Base-by-base conservation (phyloP, 1,284 basidiomycete genomes). In the Ganoderma multipileum region DNA sequence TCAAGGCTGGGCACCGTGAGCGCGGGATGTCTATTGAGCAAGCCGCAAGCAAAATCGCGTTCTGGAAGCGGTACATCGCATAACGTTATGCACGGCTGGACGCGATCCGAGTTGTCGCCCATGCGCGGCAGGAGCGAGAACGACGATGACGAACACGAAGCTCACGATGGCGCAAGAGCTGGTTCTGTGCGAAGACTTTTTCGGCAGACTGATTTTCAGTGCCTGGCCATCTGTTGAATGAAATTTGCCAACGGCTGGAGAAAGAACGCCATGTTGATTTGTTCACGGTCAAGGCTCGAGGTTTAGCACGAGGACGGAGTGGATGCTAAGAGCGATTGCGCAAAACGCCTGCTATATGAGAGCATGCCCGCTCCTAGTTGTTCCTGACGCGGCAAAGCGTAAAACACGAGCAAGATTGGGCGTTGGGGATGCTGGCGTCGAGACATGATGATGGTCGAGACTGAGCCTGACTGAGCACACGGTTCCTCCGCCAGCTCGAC, bases 21-120 rank as follows among this genome's bases (percentile, higher is more conserved):
- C 55, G 33, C 36, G 55, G 55, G 33, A 9, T n/a, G 28, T 36
- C 55, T 30, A 58, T 58, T 58, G 55, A 58, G 55, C 55, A 58
- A 58, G 20, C 33, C 33, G 33, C 36, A 4, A 38, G 33, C 20
- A 30, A 38, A 23, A 58, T 58, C 55, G 55, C 55, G 55, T 58
- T 58, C 55, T 36, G 55, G 55, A 58, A 58, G 55, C 33, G 55
- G 30, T 58, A 20, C 33, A 38, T 58, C 23, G 20, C 20, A 58
- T 58, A 58, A 58, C 55, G 55, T 23, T 38, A 38, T 18, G 33
- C 55, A 38, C 55, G 30, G 36, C 55, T 55, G 2, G 54, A 55
- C 7, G 55, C 23, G 36, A 58, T 58, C 54, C 30, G 54, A 18
- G 55, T 28, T 26, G 28, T 30, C 52, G 52, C 14, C 52, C 52